Conservation (phyloP, 192 early-diverging fungal species). For the Coemansia sp. region DNA sequence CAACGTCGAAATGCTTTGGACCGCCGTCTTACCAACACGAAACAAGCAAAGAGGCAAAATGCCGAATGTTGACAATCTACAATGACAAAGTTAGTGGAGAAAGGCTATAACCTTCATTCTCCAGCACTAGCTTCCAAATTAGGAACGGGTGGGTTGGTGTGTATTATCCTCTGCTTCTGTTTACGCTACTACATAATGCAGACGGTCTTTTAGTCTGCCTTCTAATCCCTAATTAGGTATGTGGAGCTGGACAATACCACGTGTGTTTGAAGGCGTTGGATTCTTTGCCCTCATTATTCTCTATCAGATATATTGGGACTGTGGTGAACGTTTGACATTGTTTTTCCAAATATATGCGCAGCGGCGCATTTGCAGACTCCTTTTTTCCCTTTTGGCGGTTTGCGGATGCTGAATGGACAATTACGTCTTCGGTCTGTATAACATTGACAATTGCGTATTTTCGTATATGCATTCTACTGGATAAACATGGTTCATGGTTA, state of each 20-base stretch:
- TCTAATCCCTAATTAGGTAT: conserved; percentile 26
- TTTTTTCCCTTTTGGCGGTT: not conserved
- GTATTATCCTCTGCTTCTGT: conserved; percentile 1
- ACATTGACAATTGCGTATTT: not conserved
- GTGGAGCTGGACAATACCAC: conserved; percentile 17
- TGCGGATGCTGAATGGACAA: not conserved
- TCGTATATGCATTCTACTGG: conserved; percentile 2
- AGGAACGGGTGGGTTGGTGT: not conserved
- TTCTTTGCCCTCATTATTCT: not conserved
- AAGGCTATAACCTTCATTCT: not conserved
- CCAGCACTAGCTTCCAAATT: not conserved
- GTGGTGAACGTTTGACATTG: not conserved
- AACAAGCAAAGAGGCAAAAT: not conserved
- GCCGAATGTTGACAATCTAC: not conserved
- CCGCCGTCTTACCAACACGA: conserved; percentile 1
- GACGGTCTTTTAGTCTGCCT: not conserved
- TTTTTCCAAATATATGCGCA: not conserved
- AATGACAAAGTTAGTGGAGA: conserved; percentile 7
- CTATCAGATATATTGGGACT: not conserved
- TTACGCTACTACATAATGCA: not conserved
- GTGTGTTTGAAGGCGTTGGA: not conserved
- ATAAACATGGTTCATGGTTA: not conserved
- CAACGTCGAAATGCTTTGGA: not conserved
- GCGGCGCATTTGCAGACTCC: not conserved
- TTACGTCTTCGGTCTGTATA: not conserved